Evolutionary conservation across 371 early-diverging fungal genomes (phyloP).

Genomic region (Mucor velutinosus): DNA sequence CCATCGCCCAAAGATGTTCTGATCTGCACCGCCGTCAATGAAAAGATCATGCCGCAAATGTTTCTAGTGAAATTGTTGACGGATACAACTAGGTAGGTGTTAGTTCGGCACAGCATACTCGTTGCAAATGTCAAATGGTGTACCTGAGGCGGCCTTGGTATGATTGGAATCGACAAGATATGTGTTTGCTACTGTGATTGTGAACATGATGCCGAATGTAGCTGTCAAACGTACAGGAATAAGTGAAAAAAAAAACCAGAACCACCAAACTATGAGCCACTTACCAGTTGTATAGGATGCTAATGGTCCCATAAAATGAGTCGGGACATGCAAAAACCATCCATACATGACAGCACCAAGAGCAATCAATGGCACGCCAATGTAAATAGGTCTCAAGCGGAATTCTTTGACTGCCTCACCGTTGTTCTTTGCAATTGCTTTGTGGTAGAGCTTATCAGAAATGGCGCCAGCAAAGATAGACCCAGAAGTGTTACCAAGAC

Average conservation of each 20-base stretch:
- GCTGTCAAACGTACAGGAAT: background rate
- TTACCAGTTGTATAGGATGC: slow-evolving; percentile 24
- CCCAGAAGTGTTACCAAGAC: slow-evolving; percentile 52
- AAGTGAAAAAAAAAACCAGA: background rate
- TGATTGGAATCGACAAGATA: slow-evolving; percentile 36
- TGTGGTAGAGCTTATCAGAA: slow-evolving; percentile 27
- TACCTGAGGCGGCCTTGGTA: slow-evolving; percentile 42
- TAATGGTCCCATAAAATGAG: slow-evolving; percentile 37
- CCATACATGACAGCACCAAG: slow-evolving; percentile 39
- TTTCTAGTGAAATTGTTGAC: slow-evolving; percentile 36
- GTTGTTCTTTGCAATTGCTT: slow-evolving; percentile 19
- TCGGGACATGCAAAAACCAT: slow-evolving; percentile 29
- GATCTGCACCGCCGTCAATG: slow-evolving; percentile 30
- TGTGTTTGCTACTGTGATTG: slow-evolving; percentile 33
- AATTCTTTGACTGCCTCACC: slow-evolving; percentile 21
- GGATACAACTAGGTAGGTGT: slow-evolving; percentile 25
- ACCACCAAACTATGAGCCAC: background rate
- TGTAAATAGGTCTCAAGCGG: slow-evolving; percentile 29
- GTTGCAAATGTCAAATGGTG: background rate
- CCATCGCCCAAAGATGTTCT: slow-evolving; percentile 30
- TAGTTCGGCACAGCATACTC: background rate
- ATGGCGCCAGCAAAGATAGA: slow-evolving; percentile 44
- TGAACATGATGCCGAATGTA: slow-evolving; percentile 40
- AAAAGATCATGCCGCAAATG: slow-evolving; percentile 38
- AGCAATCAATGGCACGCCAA: slow-evolving; percentile 28